phyloP scores from a whole-genome alignment of 345 rosid genomes.

The Populus pruinosa region DNA sequence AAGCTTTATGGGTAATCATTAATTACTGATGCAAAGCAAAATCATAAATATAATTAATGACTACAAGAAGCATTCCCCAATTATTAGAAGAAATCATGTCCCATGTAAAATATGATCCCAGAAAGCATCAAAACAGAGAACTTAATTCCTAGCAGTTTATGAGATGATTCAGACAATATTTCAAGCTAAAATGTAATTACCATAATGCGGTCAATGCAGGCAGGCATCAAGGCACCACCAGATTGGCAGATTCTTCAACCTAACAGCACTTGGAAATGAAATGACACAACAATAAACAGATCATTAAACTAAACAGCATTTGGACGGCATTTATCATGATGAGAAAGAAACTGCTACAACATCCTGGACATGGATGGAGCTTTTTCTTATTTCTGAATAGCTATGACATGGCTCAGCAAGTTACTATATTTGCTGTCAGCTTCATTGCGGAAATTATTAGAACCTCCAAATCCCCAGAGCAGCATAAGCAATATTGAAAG shows the following conservation, averaged over 20 bases:
- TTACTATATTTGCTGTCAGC: background rate
- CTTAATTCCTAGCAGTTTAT: background rate
- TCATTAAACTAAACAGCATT: background rate
- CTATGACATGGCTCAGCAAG: background rate
- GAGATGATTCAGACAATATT: background rate
- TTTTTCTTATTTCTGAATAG: background rate
- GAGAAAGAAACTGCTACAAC: background rate
- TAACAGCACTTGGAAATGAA: background rate
- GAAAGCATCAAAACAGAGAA: background rate
- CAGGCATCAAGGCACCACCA: background rate
- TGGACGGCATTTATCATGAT: background rate
- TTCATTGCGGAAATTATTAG: background rate
- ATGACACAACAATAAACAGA: background rate
- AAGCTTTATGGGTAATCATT: too few relatives aligned
- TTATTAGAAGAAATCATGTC: background rate
- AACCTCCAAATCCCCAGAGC: background rate
- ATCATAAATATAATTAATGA: too few relatives aligned
- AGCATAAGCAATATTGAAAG: background rate
- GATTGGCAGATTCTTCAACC: background rate
- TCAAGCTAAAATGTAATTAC: background rate
- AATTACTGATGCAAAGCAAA: background rate
- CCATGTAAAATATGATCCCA: background rate
- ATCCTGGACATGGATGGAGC: slow-evolving; percentile 2
- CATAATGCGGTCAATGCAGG: background rate
- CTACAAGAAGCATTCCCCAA: background rate